Evolutionary conservation across 495 filamentous ascomycete species (phyloP), one percentile per base, ranked within the genome.

Genomic region (Neurospora sp.): DNA sequence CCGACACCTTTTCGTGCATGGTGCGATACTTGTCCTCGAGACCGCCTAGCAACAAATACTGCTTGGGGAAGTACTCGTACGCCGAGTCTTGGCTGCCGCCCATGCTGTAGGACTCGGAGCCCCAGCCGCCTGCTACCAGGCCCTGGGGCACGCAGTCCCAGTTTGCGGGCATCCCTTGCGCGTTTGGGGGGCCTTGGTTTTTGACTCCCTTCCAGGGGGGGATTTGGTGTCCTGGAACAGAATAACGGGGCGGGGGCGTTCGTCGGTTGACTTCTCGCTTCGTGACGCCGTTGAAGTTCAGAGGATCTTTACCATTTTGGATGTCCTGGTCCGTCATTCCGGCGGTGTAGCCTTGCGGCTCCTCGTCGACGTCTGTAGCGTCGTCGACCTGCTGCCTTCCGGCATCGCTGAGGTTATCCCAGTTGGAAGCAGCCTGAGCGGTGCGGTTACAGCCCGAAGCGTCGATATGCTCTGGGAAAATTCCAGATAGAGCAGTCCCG

Each of bases 11-110:
- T 71, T 90, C 86, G 79, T 98, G 96, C 91, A 98, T 91, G 16
- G 83, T 86, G 71, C 86, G 87, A 80, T 99, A 99, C 80, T 96
- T 93, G 4, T 90, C 86, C 71, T 90, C 91, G 37, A 90, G 82
- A 12, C 95, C 96, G 72, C 96, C 96, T 16, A 98, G 88, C 35
- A 99, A 88, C 7, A 91, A 75, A 77, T 86, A 91, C 79, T 90
- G 82, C 79, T 99, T 99, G 35, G 96, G 92, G 70, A 99, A 86
- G 80, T 99, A 99, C 79, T 99, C 96, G 80, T 98, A 98, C 2
- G 93, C 90, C 18, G 93, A 97, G 80, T 98, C 96, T 72, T 94
- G 91, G 81, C 90, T 89, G 72, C 91, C 94, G 62, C 94, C 96
- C 79, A 98, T 87, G 72, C 83, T 83, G 72, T 84, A 85, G 40